These are phyloP conservation scores for Cercospora janseana DNA, from an alignment of 2,329 filamentous ascomycete genomes.

Conservation along the genomic window DNA sequence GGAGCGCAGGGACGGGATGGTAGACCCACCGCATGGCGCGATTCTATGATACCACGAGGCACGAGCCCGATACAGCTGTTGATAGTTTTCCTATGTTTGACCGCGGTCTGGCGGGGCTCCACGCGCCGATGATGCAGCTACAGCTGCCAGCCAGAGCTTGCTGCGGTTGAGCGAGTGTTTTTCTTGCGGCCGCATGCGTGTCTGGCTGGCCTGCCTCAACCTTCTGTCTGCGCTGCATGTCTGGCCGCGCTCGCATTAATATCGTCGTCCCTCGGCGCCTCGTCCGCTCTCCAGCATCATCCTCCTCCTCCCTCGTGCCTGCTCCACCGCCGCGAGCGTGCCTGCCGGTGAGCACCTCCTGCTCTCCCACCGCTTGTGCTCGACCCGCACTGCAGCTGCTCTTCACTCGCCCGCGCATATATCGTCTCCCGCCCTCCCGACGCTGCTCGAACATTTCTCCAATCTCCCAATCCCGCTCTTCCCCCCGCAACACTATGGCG, in stretches of 20 bases:
- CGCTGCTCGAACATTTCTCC: background rate
- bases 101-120: too few relatives aligned
- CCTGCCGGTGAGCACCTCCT: background rate
- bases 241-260: too few relatives aligned
- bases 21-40: too few relatives aligned
- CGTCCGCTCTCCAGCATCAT: background rate
- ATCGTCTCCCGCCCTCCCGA: background rate
- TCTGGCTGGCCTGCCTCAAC: too few relatives aligned
- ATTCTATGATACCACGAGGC: slow-evolving; percentile 6
- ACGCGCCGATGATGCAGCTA: background rate
- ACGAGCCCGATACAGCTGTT: too few relatives aligned
- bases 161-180: too few relatives aligned
- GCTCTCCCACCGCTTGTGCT: background rate
- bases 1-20: too few relatives aligned
- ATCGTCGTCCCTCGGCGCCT: background rate
- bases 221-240: too few relatives aligned
- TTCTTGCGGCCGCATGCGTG: too few relatives aligned
- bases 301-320: background rate
- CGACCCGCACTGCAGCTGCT: background rate
- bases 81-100: too few relatives aligned
- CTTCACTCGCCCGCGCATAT: background rate
- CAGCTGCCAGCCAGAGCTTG: too few relatives aligned
- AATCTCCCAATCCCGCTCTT: background rate
- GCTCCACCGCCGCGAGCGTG: background rate
- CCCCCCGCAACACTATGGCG: slow-evolving; percentile 42